Conservation (phyloP, 2,329 filamentous ascomycete genomes). For the Fusarium tuaranense region DNA sequence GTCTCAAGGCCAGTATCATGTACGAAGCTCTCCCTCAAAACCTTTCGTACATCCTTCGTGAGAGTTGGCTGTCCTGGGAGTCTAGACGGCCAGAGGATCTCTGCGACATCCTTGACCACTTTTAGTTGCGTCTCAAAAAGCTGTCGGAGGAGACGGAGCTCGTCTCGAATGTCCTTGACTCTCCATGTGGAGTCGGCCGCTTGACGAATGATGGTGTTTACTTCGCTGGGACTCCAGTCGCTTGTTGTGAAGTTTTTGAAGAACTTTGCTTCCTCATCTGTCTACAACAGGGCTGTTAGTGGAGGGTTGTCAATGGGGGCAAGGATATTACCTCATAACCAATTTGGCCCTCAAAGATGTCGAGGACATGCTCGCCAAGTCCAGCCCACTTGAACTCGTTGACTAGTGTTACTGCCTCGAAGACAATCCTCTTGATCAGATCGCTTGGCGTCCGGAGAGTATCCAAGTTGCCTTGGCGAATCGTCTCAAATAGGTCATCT, state of each 20-base stretch:
- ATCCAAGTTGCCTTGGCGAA: background rate
- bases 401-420: background rate
- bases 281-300: background rate
- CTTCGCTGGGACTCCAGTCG: background rate
- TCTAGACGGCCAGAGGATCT: background rate
- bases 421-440: background rate
- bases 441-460: background rate
- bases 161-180: background rate
- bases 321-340: background rate
- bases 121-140: background rate
- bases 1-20: background rate
- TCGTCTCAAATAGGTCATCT: background rate
- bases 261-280: background rate
- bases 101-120: background rate
- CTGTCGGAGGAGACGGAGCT: background rate
- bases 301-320: accelerated
- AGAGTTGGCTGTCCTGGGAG: background rate
- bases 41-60: background rate
- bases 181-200: background rate
- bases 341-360: background rate
- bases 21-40: background rate
- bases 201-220: background rate
- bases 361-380: background rate
- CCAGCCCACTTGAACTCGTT: conserved; percentile 1
- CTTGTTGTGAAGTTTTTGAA: background rate